Conservation (phyloP, 176 grass and related monocot species). For the Poa annua region DNA sequence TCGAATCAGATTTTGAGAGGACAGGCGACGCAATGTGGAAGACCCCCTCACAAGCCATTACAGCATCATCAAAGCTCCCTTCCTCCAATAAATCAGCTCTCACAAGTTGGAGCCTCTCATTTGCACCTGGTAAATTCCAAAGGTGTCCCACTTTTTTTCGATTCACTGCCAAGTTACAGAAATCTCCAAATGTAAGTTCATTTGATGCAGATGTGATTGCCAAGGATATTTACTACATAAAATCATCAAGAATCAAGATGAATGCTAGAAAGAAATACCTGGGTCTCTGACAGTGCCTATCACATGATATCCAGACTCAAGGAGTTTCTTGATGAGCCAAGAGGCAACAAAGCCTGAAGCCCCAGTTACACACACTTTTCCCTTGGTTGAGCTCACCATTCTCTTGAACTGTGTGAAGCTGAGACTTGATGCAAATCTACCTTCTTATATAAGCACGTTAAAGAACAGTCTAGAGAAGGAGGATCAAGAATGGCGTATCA, state of each 20-base stretch:
- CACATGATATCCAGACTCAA: slow-evolving; percentile 75
- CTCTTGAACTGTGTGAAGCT: slow-evolving; percentile 27
- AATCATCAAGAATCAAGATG: slow-evolving; percentile 26
- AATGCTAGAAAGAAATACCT: slow-evolving; percentile 40
- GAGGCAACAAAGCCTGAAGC: slow-evolving; percentile 81
- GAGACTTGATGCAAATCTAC: slow-evolving; percentile 6
- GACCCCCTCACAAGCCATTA: slow-evolving; percentile 74
- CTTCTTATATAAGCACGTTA: slow-evolving; percentile 45
- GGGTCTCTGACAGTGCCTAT: slow-evolving; percentile 78
- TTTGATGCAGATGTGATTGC: neutral
- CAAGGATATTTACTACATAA: neutral
- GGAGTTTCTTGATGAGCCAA: slow-evolving; percentile 79
- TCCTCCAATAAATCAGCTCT: slow-evolving; percentile 75
- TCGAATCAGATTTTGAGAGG: slow-evolving; percentile 63
- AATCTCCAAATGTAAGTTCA: neutral
- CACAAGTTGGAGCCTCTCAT: slow-evolving; percentile 75
- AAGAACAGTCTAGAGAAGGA: slow-evolving; percentile 32
- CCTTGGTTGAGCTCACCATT: slow-evolving; percentile 55
- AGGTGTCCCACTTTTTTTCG: slow-evolving; percentile 64
- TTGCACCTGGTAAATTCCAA: slow-evolving; percentile 79
- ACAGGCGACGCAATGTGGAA: slow-evolving; percentile 90
- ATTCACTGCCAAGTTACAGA: slow-evolving; percentile 47
- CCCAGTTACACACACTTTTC: slow-evolving; percentile 87
- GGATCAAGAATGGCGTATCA: slow-evolving; percentile 37
- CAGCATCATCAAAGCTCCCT: slow-evolving; percentile 77